These are phyloP conservation scores for Groenewaldozyma tartarivorans DNA, from an alignment of 805 yeast species.

Conservation along the genomic window DNA sequence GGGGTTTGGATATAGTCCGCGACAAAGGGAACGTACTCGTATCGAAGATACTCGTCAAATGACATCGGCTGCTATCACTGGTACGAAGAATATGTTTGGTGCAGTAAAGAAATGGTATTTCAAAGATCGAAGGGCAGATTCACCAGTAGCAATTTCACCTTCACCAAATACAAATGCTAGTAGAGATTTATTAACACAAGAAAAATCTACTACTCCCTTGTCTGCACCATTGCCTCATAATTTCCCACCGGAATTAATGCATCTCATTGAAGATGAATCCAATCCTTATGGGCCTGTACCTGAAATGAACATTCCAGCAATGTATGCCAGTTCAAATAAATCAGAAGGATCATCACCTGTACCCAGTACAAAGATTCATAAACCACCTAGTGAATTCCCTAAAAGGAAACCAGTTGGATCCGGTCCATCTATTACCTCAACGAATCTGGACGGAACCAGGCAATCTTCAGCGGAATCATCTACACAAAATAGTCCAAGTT, in stretches of 20 bases:
- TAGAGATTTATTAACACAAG: background rate
- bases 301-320: slow-evolving; percentile 16
- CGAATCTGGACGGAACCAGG: no score
- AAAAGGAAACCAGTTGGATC: slow-evolving; percentile 6
- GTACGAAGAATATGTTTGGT: slow-evolving; percentile 14
- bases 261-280: slow-evolving; percentile 9
- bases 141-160: background rate
- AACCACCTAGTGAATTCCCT: slow-evolving; percentile 9
- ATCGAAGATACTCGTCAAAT: background rate
- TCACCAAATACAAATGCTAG: background rate
- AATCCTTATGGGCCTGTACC: slow-evolving; percentile 17
- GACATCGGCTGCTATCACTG: slow-evolving; percentile 2
- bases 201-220: background rate
- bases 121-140: slow-evolving; percentile 10
- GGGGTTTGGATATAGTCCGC: slow-evolving; percentile 10
- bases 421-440: no score
- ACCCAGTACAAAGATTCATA: slow-evolving; percentile 4
- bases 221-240: slow-evolving; percentile 22
- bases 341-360: slow-evolving; percentile 2
- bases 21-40: background rate
- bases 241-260: slow-evolving; percentile 23
- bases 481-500: no score
- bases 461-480: no score
- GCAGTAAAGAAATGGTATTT: slow-evolving; percentile 21
- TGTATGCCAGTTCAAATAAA: background rate